Conservation (phyloP, 2,329 filamentous ascomycete species). For the Onygenales sp. region DNA sequence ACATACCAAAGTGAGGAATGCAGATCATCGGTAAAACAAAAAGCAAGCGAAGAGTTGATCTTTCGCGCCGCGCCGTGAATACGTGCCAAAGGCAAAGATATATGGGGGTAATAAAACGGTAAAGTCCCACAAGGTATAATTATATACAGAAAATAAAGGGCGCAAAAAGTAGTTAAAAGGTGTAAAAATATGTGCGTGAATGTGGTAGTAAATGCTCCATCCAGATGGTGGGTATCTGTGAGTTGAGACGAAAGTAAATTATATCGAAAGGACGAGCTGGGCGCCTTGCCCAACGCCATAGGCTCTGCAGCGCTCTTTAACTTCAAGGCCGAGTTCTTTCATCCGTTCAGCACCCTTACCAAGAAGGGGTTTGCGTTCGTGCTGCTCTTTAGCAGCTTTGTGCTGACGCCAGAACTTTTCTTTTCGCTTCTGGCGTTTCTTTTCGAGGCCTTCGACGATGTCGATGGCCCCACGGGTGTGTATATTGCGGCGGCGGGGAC, state of each 20-base stretch:
- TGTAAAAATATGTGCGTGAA: constrained; percentile 7
- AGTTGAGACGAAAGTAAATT: background rate
- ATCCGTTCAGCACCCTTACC: constrained; percentile 89
- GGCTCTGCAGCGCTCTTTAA: constrained; percentile 71
- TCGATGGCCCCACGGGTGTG: constrained; percentile 91
- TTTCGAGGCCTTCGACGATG: constrained; percentile 91
- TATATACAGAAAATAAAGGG: background rate
- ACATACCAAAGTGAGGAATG: background rate
- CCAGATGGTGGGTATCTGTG: too few species aligned
- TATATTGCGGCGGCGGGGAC: constrained; percentile 36
- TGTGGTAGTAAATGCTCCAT: background rate
- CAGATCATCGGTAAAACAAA: background rate
- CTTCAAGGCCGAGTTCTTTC: constrained; percentile 80
- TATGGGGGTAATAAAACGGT: constrained; percentile 5
- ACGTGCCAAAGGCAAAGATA: constrained; percentile 1
- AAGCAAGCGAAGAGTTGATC: background rate
- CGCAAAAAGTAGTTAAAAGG: constrained; percentile 8
- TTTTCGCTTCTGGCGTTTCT: constrained; percentile 83
- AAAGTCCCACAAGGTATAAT: background rate
- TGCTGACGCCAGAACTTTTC: constrained; percentile 89
- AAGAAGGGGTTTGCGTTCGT: constrained; percentile 59
- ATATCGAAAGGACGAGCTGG: constrained; percentile 58
- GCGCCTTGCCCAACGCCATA: constrained; percentile 44
- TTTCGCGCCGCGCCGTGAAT: background rate
- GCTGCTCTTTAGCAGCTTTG: constrained; percentile 61